These are phyloP conservation scores for Pythium sukuiense DNA, from an alignment of 352 stramenopile species.

Conservation along the genomic window DNA sequence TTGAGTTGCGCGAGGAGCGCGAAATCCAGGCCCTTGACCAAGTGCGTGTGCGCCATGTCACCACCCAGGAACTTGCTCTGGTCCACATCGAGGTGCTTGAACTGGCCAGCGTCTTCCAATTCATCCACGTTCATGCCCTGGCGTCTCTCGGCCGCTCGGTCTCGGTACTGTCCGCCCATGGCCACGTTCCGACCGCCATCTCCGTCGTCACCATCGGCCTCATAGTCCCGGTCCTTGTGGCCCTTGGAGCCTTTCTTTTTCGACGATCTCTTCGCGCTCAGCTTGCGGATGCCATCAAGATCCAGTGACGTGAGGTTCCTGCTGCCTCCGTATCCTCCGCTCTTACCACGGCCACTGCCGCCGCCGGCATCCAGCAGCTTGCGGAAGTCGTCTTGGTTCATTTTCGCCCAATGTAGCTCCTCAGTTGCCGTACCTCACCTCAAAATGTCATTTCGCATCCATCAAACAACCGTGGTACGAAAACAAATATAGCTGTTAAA, in stretches of 20 bases:
- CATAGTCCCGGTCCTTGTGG: conserved; percentile 17
- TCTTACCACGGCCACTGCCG: conserved; percentile 12
- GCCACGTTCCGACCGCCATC: neutral
- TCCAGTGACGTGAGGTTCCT: conserved; percentile 57
- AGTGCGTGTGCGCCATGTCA: conserved; percentile 83
- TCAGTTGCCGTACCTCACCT: neutral
- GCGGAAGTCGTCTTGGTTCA: conserved; percentile 84
- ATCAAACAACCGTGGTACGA: neutral
- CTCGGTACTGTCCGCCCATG: conserved; percentile 41
- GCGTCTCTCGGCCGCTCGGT: conserved; percentile 68
- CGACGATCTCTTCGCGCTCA: conserved; percentile 62
- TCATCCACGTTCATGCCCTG: conserved; percentile 26
- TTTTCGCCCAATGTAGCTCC: conserved; percentile 16
- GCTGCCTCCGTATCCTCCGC: conserved; percentile 41
- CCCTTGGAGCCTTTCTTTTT: conserved; percentile 53
- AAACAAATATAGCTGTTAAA: neutral
- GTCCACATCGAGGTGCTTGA: conserved; percentile 57
- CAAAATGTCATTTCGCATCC: neutral
- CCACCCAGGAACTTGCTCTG: conserved; percentile 48
- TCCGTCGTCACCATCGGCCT: conserved; percentile 8
- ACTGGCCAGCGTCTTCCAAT: conserved; percentile 50
- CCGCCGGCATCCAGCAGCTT: conserved; percentile 44
- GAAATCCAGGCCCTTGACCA: conserved; percentile 90
- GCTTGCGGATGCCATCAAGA: conserved; percentile 43
- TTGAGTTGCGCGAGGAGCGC: conserved; percentile 86